Percentiles rank a stretch among this genome's conserved stretches.
Evolutionary conservation across 2,329 filamentous ascomycete species (phyloP).

Genomic region (Phyllosticta capitalensis): DNA sequence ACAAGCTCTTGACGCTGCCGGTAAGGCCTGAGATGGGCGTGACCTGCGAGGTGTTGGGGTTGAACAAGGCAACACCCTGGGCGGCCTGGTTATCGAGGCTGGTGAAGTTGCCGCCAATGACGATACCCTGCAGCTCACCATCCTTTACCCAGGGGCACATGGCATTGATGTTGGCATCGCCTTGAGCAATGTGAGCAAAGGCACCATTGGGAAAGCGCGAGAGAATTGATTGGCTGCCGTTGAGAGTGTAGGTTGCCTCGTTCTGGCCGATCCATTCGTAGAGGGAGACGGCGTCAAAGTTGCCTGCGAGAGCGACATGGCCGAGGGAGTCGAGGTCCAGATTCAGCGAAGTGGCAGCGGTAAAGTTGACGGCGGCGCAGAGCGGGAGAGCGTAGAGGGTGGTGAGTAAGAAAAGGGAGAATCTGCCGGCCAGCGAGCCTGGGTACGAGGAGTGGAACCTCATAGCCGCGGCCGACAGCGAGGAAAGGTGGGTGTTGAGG

Average conservation of each 20-base stretch:
- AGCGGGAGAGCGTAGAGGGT: constrained; percentile 15
- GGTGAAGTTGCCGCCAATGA: constrained; percentile 93
- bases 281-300: constrained; percentile 85
- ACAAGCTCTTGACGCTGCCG: constrained; percentile 71
- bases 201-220: constrained; percentile 76
- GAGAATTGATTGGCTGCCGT: constrained; percentile 75
- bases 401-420: constrained; percentile 25
- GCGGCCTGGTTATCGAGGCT: constrained; percentile 70
- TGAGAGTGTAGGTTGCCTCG: constrained; percentile 55
- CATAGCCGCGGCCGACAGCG: constrained; percentile 23
- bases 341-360: constrained; percentile 55
- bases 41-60: constrained; percentile 60
- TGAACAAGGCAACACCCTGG: constrained; percentile 68
- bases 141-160: constrained; percentile 75
- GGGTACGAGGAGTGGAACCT: constrained; percentile 28
- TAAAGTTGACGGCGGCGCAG: constrained; percentile 41
- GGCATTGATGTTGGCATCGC: constrained; percentile 75
- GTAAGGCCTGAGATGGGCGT: constrained; percentile 70
- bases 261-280: constrained; percentile 78
- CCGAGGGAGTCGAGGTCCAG: constrained; percentile 73
- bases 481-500: not conserved
- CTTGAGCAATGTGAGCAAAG: constrained; percentile 62
- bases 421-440: constrained; percentile 28
- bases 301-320: constrained; percentile 73
- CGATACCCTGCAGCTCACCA: constrained; percentile 60